These are phyloP conservation scores for Dissophora ornata DNA, from an alignment of 192 early-diverging fungal species.

Conservation along the genomic window DNA sequence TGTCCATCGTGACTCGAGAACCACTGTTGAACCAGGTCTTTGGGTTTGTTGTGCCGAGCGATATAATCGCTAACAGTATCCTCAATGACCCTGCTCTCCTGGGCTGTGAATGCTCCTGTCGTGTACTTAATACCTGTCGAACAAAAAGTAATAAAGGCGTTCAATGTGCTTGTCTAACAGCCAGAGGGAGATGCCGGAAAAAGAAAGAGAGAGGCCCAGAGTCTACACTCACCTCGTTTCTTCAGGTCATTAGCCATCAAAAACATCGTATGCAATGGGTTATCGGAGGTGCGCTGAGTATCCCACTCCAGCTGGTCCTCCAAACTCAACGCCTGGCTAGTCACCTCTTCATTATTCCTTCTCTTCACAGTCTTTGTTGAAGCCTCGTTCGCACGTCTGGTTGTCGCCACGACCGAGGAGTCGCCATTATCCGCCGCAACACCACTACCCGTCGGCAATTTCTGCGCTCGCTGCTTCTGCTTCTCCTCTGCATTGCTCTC, in stretches of 20 bases:
- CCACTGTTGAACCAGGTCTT: constrained; percentile 11
- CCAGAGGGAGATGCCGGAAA: not conserved
- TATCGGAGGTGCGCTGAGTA: constrained; percentile 3
- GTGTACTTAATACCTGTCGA: constrained; percentile 18
- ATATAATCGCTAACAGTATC: constrained; percentile 41
- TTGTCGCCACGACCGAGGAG: no score
- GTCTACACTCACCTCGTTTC: constrained; percentile 19
- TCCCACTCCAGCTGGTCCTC: constrained; percentile 21
- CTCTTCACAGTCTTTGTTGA: not conserved
- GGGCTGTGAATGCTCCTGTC: constrained; percentile 15
- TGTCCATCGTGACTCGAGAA: constrained; percentile 3
- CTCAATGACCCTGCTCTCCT: constrained; percentile 23
- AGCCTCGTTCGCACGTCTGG: no score
- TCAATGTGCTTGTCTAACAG: not conserved
- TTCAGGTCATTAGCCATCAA: constrained; percentile 35
- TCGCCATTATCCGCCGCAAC: no score
- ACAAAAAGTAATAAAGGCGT: not conserved
- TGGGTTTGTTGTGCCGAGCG: constrained; percentile 3
- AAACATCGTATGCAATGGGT: constrained; percentile 24
- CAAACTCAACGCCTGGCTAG: not conserved
- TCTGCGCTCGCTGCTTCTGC: not conserved
- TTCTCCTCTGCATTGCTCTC: not conserved
- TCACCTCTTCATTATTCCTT: not conserved
- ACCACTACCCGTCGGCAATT: no score
- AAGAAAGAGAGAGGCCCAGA: not conserved